Base-by-base conservation (phyloP, 257 asterid genomes). In the Solanum paucissectum region DNA sequence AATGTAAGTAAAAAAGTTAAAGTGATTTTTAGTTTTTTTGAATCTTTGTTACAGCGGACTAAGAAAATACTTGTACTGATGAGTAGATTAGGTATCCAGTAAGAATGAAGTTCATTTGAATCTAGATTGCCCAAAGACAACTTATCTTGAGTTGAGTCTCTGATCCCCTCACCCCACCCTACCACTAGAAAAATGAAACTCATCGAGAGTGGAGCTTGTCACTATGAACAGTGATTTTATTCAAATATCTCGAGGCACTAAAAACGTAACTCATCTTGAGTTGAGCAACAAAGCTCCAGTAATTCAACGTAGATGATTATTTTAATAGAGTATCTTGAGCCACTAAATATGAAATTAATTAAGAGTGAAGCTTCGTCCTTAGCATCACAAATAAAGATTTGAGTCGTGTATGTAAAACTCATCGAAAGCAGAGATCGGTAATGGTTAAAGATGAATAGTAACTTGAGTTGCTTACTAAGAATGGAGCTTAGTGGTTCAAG, bases 1-100 rank as follows among this genome's bases (percentile, higher is more conserved):
- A n/a, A 10, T 10, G 10, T 0, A 10, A 62, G 16, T 25, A 10
- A n/a, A 62, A 62, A 2, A 0, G 6, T 23, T 23, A 1, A 9
- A 23, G 32, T 62, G 13, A 0, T 62, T 62, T 62, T 62, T 23
- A 2, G 32, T n/a, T 10, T 9, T 6, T n/a, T 62, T 0, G 1
- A 1, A 3, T 20, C 64, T 18, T 18, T 55, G 64, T 55, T 55
- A 55, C 7, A 18, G 4, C 2, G 4, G 10, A 18, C 0, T 6
- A 49, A 49, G 3, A 49, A 49, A 49, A 0, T 14, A 49, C 21
- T 0, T 49, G 58, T 49, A 49, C 1, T 13, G 5, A 49, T 49
- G 58, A 49, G 1, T 0, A 14, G 8, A 14, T 14, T 49, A 49
- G 21, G 7, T 14, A 14, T 49, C 3, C 0, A 49, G 8, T 49